phyloP scores from a whole-genome alignment of 352 stramenopile species.

The Phytophthora sp. region DNA sequence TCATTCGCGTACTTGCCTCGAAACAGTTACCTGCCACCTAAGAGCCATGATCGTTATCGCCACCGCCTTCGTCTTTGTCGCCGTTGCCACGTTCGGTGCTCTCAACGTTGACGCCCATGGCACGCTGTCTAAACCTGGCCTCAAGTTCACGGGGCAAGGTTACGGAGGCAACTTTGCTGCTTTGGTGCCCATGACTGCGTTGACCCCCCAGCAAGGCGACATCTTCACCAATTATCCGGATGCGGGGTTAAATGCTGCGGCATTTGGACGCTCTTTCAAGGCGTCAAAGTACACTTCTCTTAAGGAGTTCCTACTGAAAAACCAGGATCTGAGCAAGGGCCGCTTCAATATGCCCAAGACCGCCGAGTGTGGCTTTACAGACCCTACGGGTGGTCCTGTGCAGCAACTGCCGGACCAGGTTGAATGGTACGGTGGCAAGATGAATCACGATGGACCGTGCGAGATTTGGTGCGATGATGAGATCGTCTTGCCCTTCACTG shows the following conservation, averaged over 20 bases:
- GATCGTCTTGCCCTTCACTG: slow-evolving; percentile 44
- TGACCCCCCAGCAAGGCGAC: slow-evolving; percentile 16
- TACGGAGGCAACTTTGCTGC: slow-evolving; percentile 25
- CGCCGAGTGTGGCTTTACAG: slow-evolving; percentile 39
- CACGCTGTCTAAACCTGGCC: slow-evolving; percentile 11
- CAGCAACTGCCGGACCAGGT: slow-evolving; percentile 35
- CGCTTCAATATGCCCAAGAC: slow-evolving; percentile 28
- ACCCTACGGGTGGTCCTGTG: slow-evolving; percentile 26
- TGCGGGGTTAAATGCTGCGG: slow-evolving; percentile 14
- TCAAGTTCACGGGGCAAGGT: slow-evolving; percentile 19
- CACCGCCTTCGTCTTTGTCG: background rate
- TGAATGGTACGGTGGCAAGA: slow-evolving; percentile 41
- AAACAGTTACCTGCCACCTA: background rate
- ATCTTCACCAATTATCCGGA: slow-evolving; percentile 28
- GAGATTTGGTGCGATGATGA: slow-evolving; percentile 56
- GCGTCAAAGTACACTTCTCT: slow-evolving; percentile 22
- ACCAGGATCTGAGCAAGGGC: slow-evolving; percentile 28
- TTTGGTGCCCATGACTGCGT: slow-evolving; percentile 12
- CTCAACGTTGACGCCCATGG: slow-evolving; percentile 18
- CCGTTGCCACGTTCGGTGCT: background rate
- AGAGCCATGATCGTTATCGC: slow-evolving; percentile 14
- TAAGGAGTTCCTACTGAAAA: slow-evolving; percentile 24
- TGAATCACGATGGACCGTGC: slow-evolving; percentile 50
- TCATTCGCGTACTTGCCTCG: slow-evolving; percentile 19
- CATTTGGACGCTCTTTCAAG: slow-evolving; percentile 18